A percentile compares a stretch with the other conserved stretches of the same genome.
Evolutionary conservation across 768 basidiomycete genomes (phyloP).

Genomic region (Sutorius australiensis): DNA sequence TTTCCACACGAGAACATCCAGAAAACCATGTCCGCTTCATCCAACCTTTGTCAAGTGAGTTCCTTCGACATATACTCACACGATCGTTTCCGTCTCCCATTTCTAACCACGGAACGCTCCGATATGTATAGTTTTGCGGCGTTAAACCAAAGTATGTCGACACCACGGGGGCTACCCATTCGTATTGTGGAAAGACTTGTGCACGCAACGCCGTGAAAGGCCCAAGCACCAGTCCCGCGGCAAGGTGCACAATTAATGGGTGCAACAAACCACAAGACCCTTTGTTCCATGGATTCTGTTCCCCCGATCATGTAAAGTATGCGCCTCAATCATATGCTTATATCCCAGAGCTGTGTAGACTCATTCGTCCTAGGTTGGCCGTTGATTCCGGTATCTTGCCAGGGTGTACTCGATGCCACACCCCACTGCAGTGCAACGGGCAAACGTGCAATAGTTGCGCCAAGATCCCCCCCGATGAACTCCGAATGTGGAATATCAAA

Average conservation of each 20-base stretch:
- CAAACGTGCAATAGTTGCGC: conserved; percentile 50
- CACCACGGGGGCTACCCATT: conserved; percentile 49
- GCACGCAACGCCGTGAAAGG: conserved; percentile 40
- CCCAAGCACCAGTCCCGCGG: conserved; percentile 31
- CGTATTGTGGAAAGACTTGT: conserved; percentile 60
- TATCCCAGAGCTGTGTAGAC: conserved; percentile 3
- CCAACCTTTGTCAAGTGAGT: conserved; percentile 30
- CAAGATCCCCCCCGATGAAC: conserved; percentile 39
- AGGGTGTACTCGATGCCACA: conserved; percentile 47
- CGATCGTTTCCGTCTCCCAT: conserved; percentile 15
- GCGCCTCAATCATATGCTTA: conserved; percentile 13
- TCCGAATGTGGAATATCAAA: conserved; percentile 47
- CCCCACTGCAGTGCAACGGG: conserved; percentile 44
- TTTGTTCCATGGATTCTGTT: conserved; percentile 53
- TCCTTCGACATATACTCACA: conserved; percentile 1
- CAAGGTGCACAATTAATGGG: conserved; percentile 46
- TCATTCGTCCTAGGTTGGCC: conserved; percentile 40
- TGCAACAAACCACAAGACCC: conserved; percentile 51
- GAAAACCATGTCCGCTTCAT: conserved; percentile 11
- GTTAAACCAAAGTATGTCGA: conserved; percentile 62
- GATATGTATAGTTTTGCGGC: conserved; percentile 47
- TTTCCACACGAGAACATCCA: conserved; percentile 3
- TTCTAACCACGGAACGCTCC: neutral
- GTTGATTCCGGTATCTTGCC: conserved; percentile 47
- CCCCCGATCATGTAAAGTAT: conserved; percentile 56